Evolutionary conservation across 1,139 yeast species (phyloP).

Genomic region (Debaryomyces sp.): DNA sequence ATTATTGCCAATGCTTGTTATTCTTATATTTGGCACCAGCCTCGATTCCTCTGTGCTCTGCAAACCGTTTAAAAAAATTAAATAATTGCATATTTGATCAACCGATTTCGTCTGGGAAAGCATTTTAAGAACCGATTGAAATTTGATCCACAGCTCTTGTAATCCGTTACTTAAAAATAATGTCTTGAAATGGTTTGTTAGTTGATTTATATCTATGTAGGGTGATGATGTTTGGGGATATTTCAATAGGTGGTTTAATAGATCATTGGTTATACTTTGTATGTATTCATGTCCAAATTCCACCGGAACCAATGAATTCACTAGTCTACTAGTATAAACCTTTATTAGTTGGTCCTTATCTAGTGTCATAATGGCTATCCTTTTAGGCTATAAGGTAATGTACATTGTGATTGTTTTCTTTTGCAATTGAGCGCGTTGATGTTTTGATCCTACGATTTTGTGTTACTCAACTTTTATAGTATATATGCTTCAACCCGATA

Average conservation of each 20-base stretch:
- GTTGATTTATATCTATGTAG: constrained; percentile 20
- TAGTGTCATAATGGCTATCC: constrained; percentile 24
- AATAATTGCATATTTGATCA: constrained; percentile 40
- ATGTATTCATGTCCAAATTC: constrained; percentile 44
- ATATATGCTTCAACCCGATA: not conserved
- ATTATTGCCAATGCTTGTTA: not conserved
- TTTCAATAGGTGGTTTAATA: constrained; percentile 19
- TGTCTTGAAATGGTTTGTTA: constrained; percentile 27
- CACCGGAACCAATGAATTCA: constrained; percentile 39
- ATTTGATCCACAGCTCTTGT: constrained; percentile 33
- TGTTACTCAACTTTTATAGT: not conserved
- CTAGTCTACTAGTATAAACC: constrained; percentile 40
- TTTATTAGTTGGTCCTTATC: constrained; percentile 37
- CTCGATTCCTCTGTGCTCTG: constrained; percentile 8
- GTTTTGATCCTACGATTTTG: constrained; percentile 3
- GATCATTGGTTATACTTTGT: constrained; percentile 36
- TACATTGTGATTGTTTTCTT: constrained; percentile 2
- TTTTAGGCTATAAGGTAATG: not conserved
- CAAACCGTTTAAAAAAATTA: constrained; percentile 34
- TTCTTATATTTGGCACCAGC: not conserved
- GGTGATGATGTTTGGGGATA: constrained; percentile 3
- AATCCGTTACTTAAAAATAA: constrained; percentile 29
- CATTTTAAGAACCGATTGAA: constrained; percentile 33
- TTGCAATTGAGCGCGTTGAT: constrained; percentile 4
- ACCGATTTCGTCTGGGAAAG: constrained; percentile 30